Base-by-base conservation (phyloP, 352 stramenopile genomes). In the Phytophthora litchii region DNA sequence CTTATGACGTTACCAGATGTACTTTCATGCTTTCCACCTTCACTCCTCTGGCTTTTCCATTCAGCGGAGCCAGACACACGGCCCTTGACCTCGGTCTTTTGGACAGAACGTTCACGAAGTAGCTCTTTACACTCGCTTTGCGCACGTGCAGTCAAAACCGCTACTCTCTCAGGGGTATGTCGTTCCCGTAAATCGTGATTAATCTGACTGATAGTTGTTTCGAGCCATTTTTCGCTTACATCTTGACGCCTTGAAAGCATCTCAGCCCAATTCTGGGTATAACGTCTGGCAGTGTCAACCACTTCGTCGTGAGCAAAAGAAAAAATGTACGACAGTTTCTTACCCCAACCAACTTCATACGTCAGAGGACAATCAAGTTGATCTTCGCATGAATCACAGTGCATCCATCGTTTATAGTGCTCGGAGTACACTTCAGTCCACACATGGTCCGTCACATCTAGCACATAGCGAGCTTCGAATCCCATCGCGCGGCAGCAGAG, bases 301-400 rank as follows among this genome's bases (percentile, higher is more conserved):
- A 98, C 78, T 68, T 97, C 79, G 68, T 97, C 89, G 32, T 77
- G 72, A 4, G 74, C 78, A 44, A 95, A 89, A 5, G 93, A 93
- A 57, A 98, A 88, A 29, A 98, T 92, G 62, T 97, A 97, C 51
- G 80, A 93, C 0, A 98, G 67, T 34, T 97, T 87, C 51, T 98
- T 98, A 1, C 92, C 93, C 94, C 95, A 98, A 10, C 94, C 95
- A 49, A 95, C 76, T 72, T 98, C 95, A 55, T 98, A 98, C 37
- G 97, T 98, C 17, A 96, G 80, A 10, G 93, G 89, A 55, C 83
- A 79, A 60, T 98, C 90, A 23, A 98, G 85, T 43, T 98, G 76
- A 25, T 96, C 80, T 79, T 98, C 95, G 65, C 95, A 98, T 2
- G 83, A 83, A 74, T 98, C 95, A 27, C 86, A 95, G 71, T 98